phyloP scores from a whole-genome alignment of 148 eudicot species.

The Rhododendron henanense region DNA sequence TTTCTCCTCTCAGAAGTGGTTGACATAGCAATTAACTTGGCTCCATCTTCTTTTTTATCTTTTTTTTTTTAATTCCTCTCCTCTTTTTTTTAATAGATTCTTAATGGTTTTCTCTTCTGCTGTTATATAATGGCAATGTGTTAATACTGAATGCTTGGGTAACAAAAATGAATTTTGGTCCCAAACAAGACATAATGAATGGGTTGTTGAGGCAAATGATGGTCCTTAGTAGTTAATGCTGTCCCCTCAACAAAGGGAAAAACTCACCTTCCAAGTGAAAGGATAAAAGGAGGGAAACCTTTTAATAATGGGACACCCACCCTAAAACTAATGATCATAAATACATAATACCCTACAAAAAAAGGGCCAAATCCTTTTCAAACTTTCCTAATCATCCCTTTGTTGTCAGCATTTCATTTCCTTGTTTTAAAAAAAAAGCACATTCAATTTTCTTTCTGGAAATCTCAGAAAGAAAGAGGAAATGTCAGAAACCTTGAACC shows the following conservation, averaged over 20 bases:
- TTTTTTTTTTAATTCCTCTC: too few species aligned
- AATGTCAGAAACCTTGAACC: background rate
- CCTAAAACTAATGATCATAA: background rate
- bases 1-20: too few species aligned
- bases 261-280: slow-evolving; percentile 3
- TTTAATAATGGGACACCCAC: slow-evolving; percentile 2
- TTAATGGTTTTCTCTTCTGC: background rate
- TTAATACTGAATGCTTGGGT: background rate
- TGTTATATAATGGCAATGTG: background rate
- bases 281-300: background rate
- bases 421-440: background rate
- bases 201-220: slow-evolving; percentile 11
- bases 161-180: background rate
- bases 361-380: background rate
- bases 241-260: slow-evolving; percentile 1
- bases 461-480: background rate
- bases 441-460: background rate
- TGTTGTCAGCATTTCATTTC: slow-evolving; percentile 3
- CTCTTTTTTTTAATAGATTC: background rate
- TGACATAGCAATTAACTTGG: background rate
- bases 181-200: background rate
- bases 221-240: background rate
- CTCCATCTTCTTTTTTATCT: background rate
- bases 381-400: background rate
- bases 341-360: background rate